phyloP scores from a whole-genome alignment of 1,284 basidiomycete species.

The Apiotrichum akiyoshidainum region DNA sequence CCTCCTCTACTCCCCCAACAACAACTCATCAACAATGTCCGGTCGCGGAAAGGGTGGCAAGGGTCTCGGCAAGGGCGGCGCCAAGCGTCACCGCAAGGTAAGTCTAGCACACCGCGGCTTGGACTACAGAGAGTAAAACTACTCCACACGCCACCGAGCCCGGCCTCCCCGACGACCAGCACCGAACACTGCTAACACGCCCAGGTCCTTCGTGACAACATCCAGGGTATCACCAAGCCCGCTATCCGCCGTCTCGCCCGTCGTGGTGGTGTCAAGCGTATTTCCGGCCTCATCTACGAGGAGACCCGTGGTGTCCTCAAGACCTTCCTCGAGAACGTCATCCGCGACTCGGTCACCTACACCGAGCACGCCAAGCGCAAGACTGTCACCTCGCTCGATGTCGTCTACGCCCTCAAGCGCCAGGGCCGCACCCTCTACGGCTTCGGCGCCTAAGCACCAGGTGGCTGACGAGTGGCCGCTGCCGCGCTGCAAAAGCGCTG shows the following conservation, averaged over 20 bases:
- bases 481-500: not conserved
- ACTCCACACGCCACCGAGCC: too few relatives aligned
- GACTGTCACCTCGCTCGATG: slow-evolving; percentile 74
- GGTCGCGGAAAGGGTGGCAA: slow-evolving; percentile 74
- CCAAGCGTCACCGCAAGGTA: slow-evolving; percentile 77
- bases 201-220: slow-evolving; percentile 69
- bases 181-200: not conserved
- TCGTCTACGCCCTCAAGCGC: slow-evolving; percentile 87
- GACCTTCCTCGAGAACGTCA: slow-evolving; percentile 67
- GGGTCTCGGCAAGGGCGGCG: slow-evolving; percentile 81
- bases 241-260: slow-evolving; percentile 90
- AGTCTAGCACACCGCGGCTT: not conserved
- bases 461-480: too few relatives aligned
- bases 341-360: slow-evolving; percentile 83
- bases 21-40: slow-evolving; percentile 58
- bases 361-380: slow-evolving; percentile 92
- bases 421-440: slow-evolving; percentile 85
- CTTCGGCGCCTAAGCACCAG: slow-evolving; percentile 61
- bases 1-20: slow-evolving; percentile 14
- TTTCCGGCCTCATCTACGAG: slow-evolving; percentile 87
- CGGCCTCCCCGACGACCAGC: too few relatives aligned
- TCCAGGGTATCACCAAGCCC: slow-evolving; percentile 81
- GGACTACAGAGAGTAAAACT: too few relatives aligned
- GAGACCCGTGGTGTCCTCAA: slow-evolving; percentile 84
- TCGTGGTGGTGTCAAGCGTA: slow-evolving; percentile 93